phyloP scores from a whole-genome alignment of 176 grass and related monocot genomes.

The Dactylis glomerata region DNA sequence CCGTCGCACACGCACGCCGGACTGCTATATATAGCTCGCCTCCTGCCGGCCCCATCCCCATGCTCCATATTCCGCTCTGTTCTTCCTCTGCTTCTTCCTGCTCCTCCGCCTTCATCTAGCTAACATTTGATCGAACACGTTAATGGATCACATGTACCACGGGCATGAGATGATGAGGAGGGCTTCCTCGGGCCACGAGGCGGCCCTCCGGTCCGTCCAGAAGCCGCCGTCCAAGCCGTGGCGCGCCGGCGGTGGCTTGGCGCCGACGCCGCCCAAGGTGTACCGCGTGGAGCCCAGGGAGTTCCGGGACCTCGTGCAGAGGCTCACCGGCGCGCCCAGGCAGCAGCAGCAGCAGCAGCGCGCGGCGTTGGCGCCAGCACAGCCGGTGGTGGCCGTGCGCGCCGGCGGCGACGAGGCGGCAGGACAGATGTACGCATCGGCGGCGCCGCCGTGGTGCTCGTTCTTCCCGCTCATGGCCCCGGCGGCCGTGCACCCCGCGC shows the following conservation, averaged over 20 bases:
- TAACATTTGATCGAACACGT: neutral
- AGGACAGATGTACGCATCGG: neutral
- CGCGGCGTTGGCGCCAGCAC: neutral
- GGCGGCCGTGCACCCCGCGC: neutral
- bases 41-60: neutral
- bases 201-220: slow-evolving; percentile 27
- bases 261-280: slow-evolving; percentile 38
- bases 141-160: neutral
- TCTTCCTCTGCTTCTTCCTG: neutral
- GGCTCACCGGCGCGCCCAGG: slow-evolving; percentile 35
- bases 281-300: slow-evolving; percentile 54
- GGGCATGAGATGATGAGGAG: neutral
- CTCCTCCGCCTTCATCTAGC: neutral
- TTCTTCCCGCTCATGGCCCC: neutral
- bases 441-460: neutral
- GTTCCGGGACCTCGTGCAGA: slow-evolving; percentile 55
- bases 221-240: slow-evolving; percentile 44
- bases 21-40: neutral
- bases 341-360: neutral
- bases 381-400: slow-evolving; percentile 9
- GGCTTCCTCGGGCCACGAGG: neutral
- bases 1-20: neutral
- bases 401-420: neutral
- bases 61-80: neutral
- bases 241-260: neutral